Evolutionary conservation across 495 filamentous ascomycete species (phyloP).

Genomic region (Tuber magnatum): DNA sequence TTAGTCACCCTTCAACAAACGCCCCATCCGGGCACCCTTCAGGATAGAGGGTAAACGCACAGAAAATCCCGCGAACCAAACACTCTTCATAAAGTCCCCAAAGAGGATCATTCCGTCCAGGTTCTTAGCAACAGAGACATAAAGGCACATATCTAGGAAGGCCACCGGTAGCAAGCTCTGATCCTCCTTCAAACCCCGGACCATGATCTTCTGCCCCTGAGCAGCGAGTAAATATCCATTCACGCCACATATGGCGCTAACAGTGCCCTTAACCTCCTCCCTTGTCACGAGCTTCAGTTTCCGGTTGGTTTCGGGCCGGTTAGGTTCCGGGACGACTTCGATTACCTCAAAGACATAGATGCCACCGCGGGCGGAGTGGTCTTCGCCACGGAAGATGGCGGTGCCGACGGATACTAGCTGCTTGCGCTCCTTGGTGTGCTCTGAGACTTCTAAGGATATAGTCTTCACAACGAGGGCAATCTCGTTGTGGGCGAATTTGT

Average conservation of each 20-base stretch:
- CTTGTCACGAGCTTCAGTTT: constrained; percentile 78
- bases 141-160: constrained; percentile 96
- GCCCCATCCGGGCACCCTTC: neutral
- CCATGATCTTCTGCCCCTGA: constrained; percentile 94
- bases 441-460: constrained; percentile 79
- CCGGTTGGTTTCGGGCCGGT: constrained; percentile 70
- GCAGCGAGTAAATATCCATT: constrained; percentile 86
- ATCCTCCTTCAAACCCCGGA: constrained; percentile 91
- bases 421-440: constrained; percentile 75
- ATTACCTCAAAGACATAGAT: constrained; percentile 91
- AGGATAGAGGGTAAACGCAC: constrained; percentile 43
- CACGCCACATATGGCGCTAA: constrained; percentile 82
- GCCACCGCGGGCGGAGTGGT: constrained; percentile 72
- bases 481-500: constrained; percentile 64
- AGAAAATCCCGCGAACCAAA: constrained; percentile 91
- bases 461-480: constrained; percentile 71
- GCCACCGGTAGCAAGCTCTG: constrained; percentile 83
- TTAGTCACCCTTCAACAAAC: constrained; percentile 14
- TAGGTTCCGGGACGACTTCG: constrained; percentile 81
- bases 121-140: constrained; percentile 73
- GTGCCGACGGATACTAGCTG: constrained; percentile 80
- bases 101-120: constrained; percentile 77
- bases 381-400: constrained; percentile 74
- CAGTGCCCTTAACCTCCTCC: constrained; percentile 88
- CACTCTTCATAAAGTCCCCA: constrained; percentile 81